These are phyloP conservation scores for Beta lomatogona DNA, from an alignment of 179 eudicot genomes.

Conservation along the genomic window DNA sequence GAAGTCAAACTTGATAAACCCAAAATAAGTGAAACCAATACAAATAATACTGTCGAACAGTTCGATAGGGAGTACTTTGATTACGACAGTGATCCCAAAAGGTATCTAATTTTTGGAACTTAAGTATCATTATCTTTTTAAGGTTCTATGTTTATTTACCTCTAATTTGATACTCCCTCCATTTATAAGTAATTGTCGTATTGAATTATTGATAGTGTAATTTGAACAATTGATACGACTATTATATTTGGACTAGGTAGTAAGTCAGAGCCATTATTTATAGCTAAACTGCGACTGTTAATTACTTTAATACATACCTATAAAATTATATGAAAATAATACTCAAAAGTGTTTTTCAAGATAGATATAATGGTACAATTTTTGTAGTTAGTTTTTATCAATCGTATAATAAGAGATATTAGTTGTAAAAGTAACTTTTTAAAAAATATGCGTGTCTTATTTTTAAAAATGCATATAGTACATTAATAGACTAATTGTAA, in stretches of 20 bases:
- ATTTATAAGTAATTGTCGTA: too few species aligned
- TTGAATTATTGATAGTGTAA: too few species aligned
- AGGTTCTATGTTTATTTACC: background rate
- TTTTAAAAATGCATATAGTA: background rate
- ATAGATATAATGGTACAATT: too few species aligned
- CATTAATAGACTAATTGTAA: background rate
- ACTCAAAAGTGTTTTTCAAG: too few species aligned
- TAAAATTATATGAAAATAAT: too few species aligned
- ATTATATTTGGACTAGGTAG: too few species aligned
- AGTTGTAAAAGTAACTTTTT: background rate
- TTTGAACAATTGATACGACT: too few species aligned
- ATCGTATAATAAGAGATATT: slow-evolving; percentile 38
- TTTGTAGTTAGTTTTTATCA: too few species aligned
- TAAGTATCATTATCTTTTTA: background rate
- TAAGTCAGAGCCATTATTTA: too few species aligned
- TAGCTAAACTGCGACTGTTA: too few species aligned
- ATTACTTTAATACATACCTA: too few species aligned
- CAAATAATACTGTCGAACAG: slow-evolving; percentile 17
- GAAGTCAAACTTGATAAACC: slow-evolving; percentile 49
- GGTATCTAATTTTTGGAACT: slow-evolving; percentile 29
- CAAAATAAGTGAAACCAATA: slow-evolving; percentile 20
- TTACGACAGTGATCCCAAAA: slow-evolving; percentile 44
- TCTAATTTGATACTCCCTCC: background rate
- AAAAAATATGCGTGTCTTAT: background rate
- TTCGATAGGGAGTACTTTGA: slow-evolving; percentile 65